Evolutionary conservation across 202 grass and related monocot genomes (phyloP).

Genomic region (Setaria italica): DNA sequence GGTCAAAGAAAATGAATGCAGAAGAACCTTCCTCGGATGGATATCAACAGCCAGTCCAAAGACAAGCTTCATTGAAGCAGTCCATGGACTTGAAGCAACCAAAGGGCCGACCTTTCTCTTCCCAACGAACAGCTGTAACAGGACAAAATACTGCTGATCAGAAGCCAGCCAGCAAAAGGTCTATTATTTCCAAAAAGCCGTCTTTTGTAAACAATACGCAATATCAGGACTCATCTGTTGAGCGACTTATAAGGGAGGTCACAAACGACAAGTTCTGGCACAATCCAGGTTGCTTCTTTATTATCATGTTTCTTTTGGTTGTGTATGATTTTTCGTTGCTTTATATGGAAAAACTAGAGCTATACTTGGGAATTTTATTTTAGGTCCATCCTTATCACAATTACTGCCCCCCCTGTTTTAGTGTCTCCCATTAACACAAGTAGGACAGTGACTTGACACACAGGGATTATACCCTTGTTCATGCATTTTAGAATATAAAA

Average conservation of each 20-base stretch:
- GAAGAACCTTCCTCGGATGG: conserved; percentile 54
- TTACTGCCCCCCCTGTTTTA: conserved; percentile 20
- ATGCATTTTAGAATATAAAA: conserved; percentile 13
- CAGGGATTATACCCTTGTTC: not conserved
- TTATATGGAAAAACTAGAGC: conserved; percentile 5
- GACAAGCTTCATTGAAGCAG: conserved; percentile 64
- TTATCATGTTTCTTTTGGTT: conserved; percentile 19
- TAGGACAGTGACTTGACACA: not conserved
- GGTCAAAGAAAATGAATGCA: conserved; percentile 59
- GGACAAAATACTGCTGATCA: conserved; percentile 65
- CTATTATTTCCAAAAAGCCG: conserved; percentile 85
- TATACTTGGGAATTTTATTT: conserved; percentile 7
- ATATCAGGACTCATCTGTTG: conserved; percentile 88
- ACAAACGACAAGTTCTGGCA: conserved; percentile 98
- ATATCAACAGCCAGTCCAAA: conserved; percentile 47
- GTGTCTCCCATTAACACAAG: conserved; percentile 24
- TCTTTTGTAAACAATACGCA: conserved; percentile 59
- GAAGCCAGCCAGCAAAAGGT: conserved; percentile 76
- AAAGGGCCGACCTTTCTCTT: conserved; percentile 55
- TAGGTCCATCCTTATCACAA: conserved; percentile 4
- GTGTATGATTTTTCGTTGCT: not conserved
- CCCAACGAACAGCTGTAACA: conserved; percentile 54
- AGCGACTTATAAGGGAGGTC: conserved; percentile 88
- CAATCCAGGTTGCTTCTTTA: conserved; percentile 78
- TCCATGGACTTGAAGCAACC: conserved; percentile 63